Conservation (phyloP, 345 rosid genomes). For the Camelina hispida region DNA sequence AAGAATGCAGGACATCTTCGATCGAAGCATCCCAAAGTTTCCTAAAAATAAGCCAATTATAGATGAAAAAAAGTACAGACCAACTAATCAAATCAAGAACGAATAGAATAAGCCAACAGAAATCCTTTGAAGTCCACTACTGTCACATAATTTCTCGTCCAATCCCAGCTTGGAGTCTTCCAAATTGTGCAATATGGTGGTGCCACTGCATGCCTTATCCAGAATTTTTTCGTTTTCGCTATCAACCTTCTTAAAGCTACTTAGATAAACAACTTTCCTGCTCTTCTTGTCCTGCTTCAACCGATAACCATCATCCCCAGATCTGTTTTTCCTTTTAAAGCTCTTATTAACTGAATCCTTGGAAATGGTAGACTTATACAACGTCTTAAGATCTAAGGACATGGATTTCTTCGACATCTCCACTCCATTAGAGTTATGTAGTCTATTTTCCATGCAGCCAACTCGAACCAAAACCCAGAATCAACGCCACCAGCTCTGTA, state of each 20-base stretch:
- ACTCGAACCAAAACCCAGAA: too few species aligned
- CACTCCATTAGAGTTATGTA: conserved; percentile 72
- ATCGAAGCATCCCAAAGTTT: too few species aligned
- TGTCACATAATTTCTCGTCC: conserved; percentile 2
- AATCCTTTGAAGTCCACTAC: conserved; percentile 52
- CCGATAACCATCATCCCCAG: conserved; percentile 49
- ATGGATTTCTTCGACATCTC: conserved; percentile 75
- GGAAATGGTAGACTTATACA: conserved; percentile 59
- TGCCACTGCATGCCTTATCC: conserved; percentile 59
- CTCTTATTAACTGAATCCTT: conserved; percentile 53
- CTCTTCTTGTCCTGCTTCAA: conserved; percentile 62
- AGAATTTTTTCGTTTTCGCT: conserved; percentile 51
- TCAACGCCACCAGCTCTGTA: too few species aligned
- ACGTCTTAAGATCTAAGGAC: conserved; percentile 89
- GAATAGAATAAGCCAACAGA: conserved; percentile 46
- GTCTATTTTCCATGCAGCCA: too few species aligned
- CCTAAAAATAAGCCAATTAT: too few species aligned
- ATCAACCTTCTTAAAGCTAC: conserved; percentile 56
- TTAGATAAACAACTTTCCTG: conserved; percentile 60
- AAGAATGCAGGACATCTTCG: too few species aligned
- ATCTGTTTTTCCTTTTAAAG: conserved; percentile 64
- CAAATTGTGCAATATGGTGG: conserved; percentile 43
- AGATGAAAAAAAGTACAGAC: too few species aligned
- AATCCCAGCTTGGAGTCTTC: conserved; percentile 50
- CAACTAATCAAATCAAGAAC: too few species aligned